Percentiles rank a stretch among this genome's conserved stretches.
These are phyloP conservation scores for Aspergillus ochraceoroseus DNA, from an alignment of 2,329 filamentous ascomycete genomes.

Conservation along the genomic window DNA sequence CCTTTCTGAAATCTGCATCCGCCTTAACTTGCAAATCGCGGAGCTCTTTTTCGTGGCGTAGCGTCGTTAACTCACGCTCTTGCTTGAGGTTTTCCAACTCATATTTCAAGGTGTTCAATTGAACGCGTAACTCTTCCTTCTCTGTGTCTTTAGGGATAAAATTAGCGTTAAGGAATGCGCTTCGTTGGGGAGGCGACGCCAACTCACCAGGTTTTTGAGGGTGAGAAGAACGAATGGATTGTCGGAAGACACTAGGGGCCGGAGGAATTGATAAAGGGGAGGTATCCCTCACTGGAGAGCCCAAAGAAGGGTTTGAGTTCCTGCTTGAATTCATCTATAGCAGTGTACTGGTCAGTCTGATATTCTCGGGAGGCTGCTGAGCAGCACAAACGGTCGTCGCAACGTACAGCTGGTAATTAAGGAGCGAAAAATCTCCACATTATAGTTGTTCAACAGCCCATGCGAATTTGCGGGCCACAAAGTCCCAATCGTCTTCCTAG, in stretches of 20 bases:
- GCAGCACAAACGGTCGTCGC: neutral
- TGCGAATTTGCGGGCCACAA: neutral
- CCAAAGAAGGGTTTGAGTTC: constrained; percentile 54
- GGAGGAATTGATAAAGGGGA: constrained; percentile 36
- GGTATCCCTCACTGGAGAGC: constrained; percentile 55
- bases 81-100: constrained; percentile 81
- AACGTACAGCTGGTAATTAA: constrained; percentile 6
- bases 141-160: constrained; percentile 32
- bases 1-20: constrained; percentile 76
- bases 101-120: constrained; percentile 82
- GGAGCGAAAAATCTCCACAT: too few relatives aligned
- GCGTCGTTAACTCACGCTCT: constrained; percentile 71
- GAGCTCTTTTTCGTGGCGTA: constrained; percentile 78
- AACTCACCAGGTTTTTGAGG: constrained; percentile 37
- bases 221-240: constrained; percentile 35
- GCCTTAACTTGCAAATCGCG: constrained; percentile 72
- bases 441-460: neutral
- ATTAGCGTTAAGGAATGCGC: constrained; percentile 13
- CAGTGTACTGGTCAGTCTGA: too few relatives aligned
- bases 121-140: constrained; percentile 79
- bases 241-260: constrained; percentile 34
- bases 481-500: neutral
- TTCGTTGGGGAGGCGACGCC: neutral
- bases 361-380: too few relatives aligned
- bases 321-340: constrained; percentile 36